Percentiles rank a stretch among this genome's conserved stretches.
phyloP scores from a whole-genome alignment of 805 yeast species.

The Cyberlindnera mrakii region DNA sequence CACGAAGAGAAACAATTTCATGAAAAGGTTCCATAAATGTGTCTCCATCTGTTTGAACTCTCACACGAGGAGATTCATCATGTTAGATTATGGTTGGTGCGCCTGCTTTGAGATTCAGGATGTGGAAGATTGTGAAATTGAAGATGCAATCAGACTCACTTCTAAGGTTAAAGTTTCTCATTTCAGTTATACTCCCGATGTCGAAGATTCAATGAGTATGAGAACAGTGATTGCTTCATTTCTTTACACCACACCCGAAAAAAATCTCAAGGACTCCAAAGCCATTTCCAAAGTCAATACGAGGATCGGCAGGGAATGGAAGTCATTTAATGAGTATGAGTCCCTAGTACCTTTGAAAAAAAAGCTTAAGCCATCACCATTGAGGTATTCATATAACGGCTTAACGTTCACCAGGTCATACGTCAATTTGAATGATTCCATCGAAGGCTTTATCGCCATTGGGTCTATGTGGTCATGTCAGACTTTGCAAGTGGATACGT shows the following conservation, averaged over 20 bases:
- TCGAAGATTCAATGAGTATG: conserved; percentile 14
- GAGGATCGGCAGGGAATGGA: conserved; percentile 20
- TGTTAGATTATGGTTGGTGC: conserved; percentile 23
- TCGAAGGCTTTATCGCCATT: conserved; percentile 16
- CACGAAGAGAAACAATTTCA: conserved; percentile 21
- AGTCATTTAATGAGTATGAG: conserved; percentile 7
- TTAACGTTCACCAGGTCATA: conserved; percentile 13
- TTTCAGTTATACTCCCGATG: conserved; percentile 18
- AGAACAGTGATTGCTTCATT: conserved; percentile 21
- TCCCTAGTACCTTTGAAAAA: conserved; percentile 1
- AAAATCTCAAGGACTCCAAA: neutral
- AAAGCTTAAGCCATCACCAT: conserved; percentile 12
- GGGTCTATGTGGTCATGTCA: conserved; percentile 24
- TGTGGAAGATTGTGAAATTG: conserved; percentile 20
- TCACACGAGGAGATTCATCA: conserved; percentile 19
- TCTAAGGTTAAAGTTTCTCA: conserved; percentile 23
- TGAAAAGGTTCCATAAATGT: conserved; percentile 22
- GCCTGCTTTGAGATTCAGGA: conserved; percentile 23
- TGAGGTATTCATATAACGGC: conserved; percentile 14
- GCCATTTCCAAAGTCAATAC: conserved; percentile 10
- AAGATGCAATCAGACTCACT: conserved; percentile 16
- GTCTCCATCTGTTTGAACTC: conserved; percentile 24
- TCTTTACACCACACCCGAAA: conserved; percentile 9
- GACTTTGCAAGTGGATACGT: conserved; percentile 17
- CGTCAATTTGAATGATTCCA: conserved; percentile 15